Evolutionary conservation across 169 alveolate species (phyloP), one percentile per base, ranked within the genome.

Genomic region (Cryptosporidium ubiquitum): DNA sequence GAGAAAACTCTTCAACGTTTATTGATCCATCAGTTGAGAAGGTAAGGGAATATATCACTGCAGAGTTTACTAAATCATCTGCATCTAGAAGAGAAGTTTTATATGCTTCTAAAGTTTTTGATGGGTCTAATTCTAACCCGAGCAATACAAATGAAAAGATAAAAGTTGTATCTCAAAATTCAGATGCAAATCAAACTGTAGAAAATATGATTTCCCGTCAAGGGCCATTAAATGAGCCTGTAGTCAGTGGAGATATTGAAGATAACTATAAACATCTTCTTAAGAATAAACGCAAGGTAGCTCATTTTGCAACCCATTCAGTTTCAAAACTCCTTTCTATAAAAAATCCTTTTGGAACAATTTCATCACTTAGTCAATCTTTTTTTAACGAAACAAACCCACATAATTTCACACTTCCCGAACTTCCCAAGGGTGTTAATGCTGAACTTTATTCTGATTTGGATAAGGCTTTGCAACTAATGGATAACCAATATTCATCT

Each of bases 21-120:
- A 79, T 79, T 20, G 89, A 79, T 61, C 89, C 89, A 5, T 79
- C 89, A 0, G 89, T 64, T 33, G 89, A 79, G 61, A 58, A 66
- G 61, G 89, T 79, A 2, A 58, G 89, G 14, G 89, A 79, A 44
- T 79, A 79, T 61, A 79, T 79, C 5, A 79, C 89, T 42, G 89
- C 89, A 29, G 89, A 79, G 35, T 79, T 79, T 79, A 79, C 89
- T 20, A 79, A 79, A 39, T 79, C 89, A 0, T 79, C 89, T 23
- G 89, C 58, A 40, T 79, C 89, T 20, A 79, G 89, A 42, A 58
- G 89, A 29, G 89, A 79, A 64, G 89, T 58, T 61, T 42, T 79
- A 26, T 79, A 79, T 64, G 31, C 74, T 57, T 79, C 89, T 9
- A 79, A 64, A 47, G 58, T 61, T 12, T 79, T 79, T 60, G 89